Conservation (phyloP, 2,329 filamentous ascomycete species). For the Clarireedia hainanense region DNA sequence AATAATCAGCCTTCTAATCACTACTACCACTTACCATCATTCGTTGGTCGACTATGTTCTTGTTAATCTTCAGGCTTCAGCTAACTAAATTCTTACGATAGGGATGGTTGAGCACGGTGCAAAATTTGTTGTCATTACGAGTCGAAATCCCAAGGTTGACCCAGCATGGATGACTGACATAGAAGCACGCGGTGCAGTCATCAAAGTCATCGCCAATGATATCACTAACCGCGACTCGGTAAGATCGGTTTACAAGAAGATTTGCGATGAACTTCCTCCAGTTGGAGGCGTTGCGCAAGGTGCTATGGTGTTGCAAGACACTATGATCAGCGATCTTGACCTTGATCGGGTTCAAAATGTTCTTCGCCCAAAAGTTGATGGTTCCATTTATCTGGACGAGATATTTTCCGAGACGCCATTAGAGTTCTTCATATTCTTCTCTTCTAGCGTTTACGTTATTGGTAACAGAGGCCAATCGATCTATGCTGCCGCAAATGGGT, state of each 20-base stretch:
- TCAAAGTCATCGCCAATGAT: not conserved
- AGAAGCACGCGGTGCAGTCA: not conserved
- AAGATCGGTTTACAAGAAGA: not conserved
- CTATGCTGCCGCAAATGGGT: conserved; percentile 8
- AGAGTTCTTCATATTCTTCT: conserved; percentile 34
- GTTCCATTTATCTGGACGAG: conserved; percentile 8
- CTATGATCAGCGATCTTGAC: conserved; percentile 37
- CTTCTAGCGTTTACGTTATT: conserved; percentile 38
- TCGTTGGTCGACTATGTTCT: no score
- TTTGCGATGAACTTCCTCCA: conserved; percentile 8
- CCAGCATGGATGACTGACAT: not conserved
- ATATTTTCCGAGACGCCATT: not conserved
- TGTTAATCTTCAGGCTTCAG: no score
- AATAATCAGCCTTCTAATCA: no score
- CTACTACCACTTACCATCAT: no score
- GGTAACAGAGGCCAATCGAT: conserved; percentile 6
- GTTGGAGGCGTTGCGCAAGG: conserved; percentile 37
- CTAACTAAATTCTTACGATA: no score
- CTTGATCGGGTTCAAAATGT: conserved; percentile 1
- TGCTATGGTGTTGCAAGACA: conserved; percentile 36
- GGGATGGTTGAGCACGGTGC: conserved; percentile 34
- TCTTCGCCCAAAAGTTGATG: conserved; percentile 10
- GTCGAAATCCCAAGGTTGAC: conserved; percentile 28
- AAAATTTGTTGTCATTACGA: conserved; percentile 19
- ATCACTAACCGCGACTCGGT: not conserved